A percentile compares a stretch with the other conserved stretches of the same genome.
These are phyloP conservation scores for Phoma sp. DNA, from an alignment of 2,329 filamentous ascomycete genomes.

Conservation along the genomic window DNA sequence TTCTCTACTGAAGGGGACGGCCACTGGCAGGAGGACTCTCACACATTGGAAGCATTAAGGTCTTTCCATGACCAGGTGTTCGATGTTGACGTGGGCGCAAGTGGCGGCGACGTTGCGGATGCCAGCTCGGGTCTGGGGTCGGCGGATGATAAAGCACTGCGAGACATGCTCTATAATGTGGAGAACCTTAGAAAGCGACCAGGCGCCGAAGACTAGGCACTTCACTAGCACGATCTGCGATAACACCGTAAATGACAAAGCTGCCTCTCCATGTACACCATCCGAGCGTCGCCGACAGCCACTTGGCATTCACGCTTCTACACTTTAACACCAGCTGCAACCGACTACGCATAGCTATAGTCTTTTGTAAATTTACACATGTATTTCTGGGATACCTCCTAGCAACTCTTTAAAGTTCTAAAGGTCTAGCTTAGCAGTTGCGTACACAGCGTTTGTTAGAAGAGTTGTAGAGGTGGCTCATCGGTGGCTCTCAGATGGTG, in stretches of 20 bases:
- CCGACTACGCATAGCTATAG: too few relatives aligned
- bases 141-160: constrained; percentile 48
- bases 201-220: constrained; percentile 44
- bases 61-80: constrained; percentile 23
- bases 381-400: too few relatives aligned
- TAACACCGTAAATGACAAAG: constrained; percentile 12
- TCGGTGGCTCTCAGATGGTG: neutral
- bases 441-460: too few relatives aligned
- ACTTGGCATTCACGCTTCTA: too few relatives aligned
- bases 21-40: constrained; percentile 32
- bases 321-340: too few relatives aligned
- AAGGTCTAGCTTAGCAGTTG: too few relatives aligned
- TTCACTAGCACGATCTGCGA: constrained; percentile 1
- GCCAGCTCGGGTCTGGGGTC: constrained; percentile 24
- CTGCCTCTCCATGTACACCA: neutral
- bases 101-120: constrained; percentile 7
- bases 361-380: too few relatives aligned
- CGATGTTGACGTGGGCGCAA: constrained; percentile 15
- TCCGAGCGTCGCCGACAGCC: too few relatives aligned
- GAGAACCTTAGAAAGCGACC: constrained; percentile 59
- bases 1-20: constrained; percentile 30
- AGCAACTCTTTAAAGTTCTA: too few relatives aligned
- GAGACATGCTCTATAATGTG: constrained; percentile 55
- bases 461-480: too few relatives aligned
- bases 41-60: constrained; percentile 22